These are phyloP conservation scores for Phytophthora sansomeana DNA, from an alignment of 352 stramenopile genomes.

Conservation along the genomic window DNA sequence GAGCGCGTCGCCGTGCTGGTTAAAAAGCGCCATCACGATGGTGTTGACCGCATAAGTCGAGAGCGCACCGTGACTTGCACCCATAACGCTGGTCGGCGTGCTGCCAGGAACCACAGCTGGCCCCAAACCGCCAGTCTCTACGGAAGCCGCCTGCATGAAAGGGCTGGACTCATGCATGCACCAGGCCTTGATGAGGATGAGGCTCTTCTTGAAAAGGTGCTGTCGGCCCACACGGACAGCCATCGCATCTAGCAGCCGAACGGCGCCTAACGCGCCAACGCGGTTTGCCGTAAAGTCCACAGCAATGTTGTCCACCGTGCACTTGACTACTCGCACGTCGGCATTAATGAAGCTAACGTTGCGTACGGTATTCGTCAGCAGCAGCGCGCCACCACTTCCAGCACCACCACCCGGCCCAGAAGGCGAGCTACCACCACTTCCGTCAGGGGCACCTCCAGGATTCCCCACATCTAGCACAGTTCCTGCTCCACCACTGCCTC, in stretches of 20 bases:
- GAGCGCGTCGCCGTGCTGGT: conserved; percentile 76
- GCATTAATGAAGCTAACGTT: conserved; percentile 93
- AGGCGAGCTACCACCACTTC: conserved; percentile 29
- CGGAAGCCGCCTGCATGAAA: conserved; percentile 53
- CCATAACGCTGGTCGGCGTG: conserved; percentile 68
- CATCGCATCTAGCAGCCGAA: conserved; percentile 89
- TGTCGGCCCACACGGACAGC: conserved; percentile 75
- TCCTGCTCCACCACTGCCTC: conserved; percentile 40
- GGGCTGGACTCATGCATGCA: conserved; percentile 85
- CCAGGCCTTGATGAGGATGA: conserved; percentile 93
- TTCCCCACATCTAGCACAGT: conserved; percentile 40
- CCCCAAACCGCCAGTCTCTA: conserved; percentile 22
- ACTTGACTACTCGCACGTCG: conserved; percentile 91
- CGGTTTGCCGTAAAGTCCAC: conserved; percentile 91
- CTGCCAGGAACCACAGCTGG: conserved; percentile 20
- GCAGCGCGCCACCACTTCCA: conserved; percentile 10
- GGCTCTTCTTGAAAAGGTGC: conserved; percentile 89
- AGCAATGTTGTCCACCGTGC: conserved; percentile 91
- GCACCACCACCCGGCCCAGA: conserved; percentile 14
- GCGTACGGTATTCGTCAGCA: conserved; percentile 72
- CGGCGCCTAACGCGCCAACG: conserved; percentile 76
- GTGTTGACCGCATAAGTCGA: conserved; percentile 91
- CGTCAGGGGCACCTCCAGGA: conserved; percentile 16
- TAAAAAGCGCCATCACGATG: conserved; percentile 91
- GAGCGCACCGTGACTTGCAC: conserved; percentile 77